Percentiles rank a stretch among this genome's conserved stretches.
Evolutionary conservation across 148 eudicot genomes (phyloP).

Genomic region (Arbutus unedo): DNA sequence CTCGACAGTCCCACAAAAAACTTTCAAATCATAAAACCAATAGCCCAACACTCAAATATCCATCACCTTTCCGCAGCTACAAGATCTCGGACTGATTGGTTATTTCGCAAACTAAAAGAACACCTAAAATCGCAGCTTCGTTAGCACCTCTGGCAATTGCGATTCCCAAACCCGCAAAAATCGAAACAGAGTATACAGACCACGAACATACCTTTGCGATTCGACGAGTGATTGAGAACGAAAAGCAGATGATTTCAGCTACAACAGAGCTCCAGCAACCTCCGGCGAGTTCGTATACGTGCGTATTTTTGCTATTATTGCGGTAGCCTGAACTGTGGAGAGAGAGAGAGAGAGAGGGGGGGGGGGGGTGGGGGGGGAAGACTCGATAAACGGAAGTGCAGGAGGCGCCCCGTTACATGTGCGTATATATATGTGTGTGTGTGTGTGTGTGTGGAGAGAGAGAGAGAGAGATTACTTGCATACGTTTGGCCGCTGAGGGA

Average conservation of each 20-base stretch:
- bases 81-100: neutral
- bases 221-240: neutral
- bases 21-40: no score
- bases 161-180: neutral
- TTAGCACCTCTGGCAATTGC: neutral
- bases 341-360: neutral
- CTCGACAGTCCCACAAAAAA: no score
- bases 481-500: neutral
- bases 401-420: constrained; percentile 3
- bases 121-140: neutral
- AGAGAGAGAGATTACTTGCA: neutral
- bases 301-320: neutral
- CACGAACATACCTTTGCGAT: neutral
- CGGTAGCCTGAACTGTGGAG: neutral
- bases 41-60: neutral
- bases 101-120: neutral
- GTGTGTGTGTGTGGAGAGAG: neutral
- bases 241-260: constrained; percentile 4
- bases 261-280: neutral
- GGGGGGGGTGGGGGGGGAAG: no score
- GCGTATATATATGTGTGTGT: no score
- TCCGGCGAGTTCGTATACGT: neutral
- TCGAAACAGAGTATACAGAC: neutral
- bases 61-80: neutral
- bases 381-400: neutral